A percentile compares a stretch with the other conserved stretches of the same genome.
phyloP scores from a whole-genome alignment of 2,329 filamentous ascomycete genomes.

The Fusarium austroafricanum region DNA sequence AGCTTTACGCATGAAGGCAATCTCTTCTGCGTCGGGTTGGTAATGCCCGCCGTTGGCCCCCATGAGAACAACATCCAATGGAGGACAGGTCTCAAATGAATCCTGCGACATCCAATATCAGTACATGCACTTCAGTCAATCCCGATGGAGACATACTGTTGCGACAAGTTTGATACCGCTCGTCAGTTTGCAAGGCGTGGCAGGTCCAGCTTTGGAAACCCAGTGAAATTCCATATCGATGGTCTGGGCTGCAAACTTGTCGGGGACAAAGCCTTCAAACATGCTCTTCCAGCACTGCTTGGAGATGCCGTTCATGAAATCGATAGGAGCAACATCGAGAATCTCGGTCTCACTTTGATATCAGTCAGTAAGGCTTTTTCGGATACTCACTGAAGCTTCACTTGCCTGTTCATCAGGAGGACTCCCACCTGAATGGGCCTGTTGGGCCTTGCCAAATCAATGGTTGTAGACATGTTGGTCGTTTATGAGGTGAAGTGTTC shows the following conservation, averaged over 20 bases:
- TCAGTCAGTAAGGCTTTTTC: not conserved
- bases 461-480: not conserved
- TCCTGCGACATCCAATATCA: constrained; percentile 43
- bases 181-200: constrained; percentile 35
- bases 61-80: constrained; percentile 56
- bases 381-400: rapidly evolving
- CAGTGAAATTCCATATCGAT: constrained; percentile 51
- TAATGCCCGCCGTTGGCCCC: constrained; percentile 51
- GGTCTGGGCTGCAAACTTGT: constrained; percentile 32
- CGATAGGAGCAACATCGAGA: constrained; percentile 52
- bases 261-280: constrained; percentile 27
- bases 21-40: constrained; percentile 48
- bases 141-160: constrained; percentile 37
- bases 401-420: constrained; percentile 29
- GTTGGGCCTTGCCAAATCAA: constrained; percentile 19
- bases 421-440: constrained; percentile 30
- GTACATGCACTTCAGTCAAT: too few species aligned
- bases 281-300: constrained; percentile 30
- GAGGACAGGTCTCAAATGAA: constrained; percentile 54
- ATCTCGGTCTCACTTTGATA: constrained; percentile 48
- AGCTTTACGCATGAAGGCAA: constrained; percentile 52
- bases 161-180: constrained; percentile 46
- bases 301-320: constrained; percentile 43
- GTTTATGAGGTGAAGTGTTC: not conserved
- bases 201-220: constrained; percentile 46